Evolutionary conservation across 1,284 basidiomycete species (phyloP).

Genomic region (Pyrrhoderma lamaoense): DNA sequence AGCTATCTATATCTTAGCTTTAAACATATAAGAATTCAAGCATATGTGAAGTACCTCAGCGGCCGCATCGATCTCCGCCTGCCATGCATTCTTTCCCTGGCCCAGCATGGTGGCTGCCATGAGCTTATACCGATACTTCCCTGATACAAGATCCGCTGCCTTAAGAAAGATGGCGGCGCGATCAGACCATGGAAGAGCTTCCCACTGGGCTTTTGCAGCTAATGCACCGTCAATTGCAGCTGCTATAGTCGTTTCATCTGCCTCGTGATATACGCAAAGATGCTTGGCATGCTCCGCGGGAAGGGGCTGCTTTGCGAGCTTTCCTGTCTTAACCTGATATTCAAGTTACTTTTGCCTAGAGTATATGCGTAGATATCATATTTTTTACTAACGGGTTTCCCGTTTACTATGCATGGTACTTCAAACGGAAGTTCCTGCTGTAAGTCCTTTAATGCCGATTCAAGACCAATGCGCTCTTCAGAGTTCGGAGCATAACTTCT

Average conservation of each 20-base stretch:
- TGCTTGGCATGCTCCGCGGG: conserved; percentile 79
- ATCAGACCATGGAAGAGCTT: conserved; percentile 92
- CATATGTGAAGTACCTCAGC: conserved; percentile 67
- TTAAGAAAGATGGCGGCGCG: conserved; percentile 97
- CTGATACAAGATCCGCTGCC: conserved; percentile 88
- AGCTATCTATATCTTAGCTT: conserved; percentile 41
- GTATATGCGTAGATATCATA: not conserved
- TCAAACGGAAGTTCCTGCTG: conserved; percentile 80
- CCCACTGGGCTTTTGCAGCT: conserved; percentile 84
- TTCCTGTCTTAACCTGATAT: conserved; percentile 75
- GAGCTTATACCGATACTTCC: conserved; percentile 92
- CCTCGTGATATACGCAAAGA: conserved; percentile 87
- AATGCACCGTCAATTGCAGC: conserved; percentile 87
- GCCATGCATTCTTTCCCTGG: conserved; percentile 99
- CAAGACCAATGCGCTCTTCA: conserved; percentile 68
- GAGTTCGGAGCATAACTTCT: conserved; percentile 75
- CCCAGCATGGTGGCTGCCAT: conserved; percentile 97
- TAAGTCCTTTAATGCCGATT: conserved; percentile 76
- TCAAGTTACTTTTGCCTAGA: not conserved
- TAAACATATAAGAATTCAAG: not conserved
- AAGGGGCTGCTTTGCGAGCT: conserved; percentile 71
- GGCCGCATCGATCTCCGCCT: conserved; percentile 98
- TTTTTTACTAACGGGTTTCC: conserved; percentile 65
- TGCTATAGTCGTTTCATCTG: conserved; percentile 68
- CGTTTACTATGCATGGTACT: conserved; percentile 90